phyloP scores from a whole-genome alignment of 2,329 filamentous ascomycete species.

The Ophiosphaerella narmari region DNA sequence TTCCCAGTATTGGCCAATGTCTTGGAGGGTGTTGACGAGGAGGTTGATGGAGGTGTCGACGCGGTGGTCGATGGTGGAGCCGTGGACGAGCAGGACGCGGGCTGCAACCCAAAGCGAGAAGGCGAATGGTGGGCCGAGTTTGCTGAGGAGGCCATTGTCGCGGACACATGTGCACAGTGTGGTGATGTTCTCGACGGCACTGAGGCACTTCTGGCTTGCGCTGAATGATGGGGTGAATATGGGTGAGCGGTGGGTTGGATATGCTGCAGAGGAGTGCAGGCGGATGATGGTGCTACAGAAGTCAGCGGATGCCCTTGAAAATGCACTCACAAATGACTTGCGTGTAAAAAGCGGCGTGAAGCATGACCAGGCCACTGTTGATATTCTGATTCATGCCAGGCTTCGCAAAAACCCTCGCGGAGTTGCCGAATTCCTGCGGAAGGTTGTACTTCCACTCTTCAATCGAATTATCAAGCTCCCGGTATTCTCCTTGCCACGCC shows the following conservation, averaged over 20 bases:
- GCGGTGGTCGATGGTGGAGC: constrained; percentile 84
- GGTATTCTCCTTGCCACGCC: constrained; percentile 85
- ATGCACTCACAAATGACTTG: constrained; percentile 47
- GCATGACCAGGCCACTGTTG: constrained; percentile 86
- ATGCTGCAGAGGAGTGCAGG: constrained; percentile 88
- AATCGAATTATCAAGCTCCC: constrained; percentile 79
- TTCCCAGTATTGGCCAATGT: constrained; percentile 83
- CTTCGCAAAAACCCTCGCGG: constrained; percentile 71
- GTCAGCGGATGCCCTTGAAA: constrained; percentile 21
- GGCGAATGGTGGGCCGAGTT: constrained; percentile 86
- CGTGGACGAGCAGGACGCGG: constrained; percentile 83
- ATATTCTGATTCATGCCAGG: constrained; percentile 68
- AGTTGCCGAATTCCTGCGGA: constrained; percentile 82
- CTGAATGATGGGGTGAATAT: constrained; percentile 90
- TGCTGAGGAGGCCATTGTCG: constrained; percentile 71
- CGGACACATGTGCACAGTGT: constrained; percentile 79
- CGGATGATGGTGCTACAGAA: constrained; percentile 72
- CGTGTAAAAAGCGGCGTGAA: constrained; percentile 89
- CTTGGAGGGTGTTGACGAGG: constrained; percentile 79
- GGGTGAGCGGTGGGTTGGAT: constrained; percentile 83
- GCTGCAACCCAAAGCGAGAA: constrained; percentile 93
- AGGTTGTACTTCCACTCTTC: constrained; percentile 83
- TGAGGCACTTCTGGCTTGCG: constrained; percentile 80
- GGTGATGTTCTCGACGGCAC: constrained; percentile 72
- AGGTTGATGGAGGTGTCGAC: constrained; percentile 78